Conservation (phyloP, 1,284 basidiomycete genomes). For the Microbotryomycetes sp. region DNA sequence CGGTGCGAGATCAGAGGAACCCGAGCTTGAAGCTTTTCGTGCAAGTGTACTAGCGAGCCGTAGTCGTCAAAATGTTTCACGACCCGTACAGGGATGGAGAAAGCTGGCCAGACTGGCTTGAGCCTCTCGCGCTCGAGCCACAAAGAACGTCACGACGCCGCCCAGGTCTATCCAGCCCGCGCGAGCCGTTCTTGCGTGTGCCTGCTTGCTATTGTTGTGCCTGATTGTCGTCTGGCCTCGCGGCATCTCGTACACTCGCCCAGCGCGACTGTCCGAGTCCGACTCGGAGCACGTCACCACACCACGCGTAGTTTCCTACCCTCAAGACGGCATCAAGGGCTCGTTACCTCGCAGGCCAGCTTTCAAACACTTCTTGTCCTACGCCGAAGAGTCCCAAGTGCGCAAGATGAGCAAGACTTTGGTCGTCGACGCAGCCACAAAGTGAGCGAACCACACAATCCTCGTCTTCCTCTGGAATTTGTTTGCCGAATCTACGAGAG, state of each 20-base stretch:
- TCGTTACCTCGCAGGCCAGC: background rate
- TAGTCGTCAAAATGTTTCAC: too few species aligned
- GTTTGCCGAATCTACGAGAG: too few species aligned
- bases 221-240: background rate
- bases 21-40: too few species aligned
- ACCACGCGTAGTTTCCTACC: background rate
- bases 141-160: background rate
- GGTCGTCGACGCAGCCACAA: background rate
- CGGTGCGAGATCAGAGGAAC: too few species aligned
- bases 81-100: too few species aligned
- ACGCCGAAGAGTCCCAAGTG: background rate
- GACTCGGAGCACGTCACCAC: background rate
- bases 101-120: too few species aligned
- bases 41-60: too few species aligned
- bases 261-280: background rate
- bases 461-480: too few species aligned
- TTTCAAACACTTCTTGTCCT: background rate
- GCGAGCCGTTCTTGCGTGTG: background rate
- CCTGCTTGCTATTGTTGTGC: background rate
- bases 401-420: background rate
- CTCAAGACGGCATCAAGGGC: background rate
- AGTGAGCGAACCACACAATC: too few species aligned
- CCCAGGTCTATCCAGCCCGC: background rate
- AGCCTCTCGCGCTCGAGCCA: too few species aligned
- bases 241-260: background rate